Base-by-base conservation (phyloP, 257 asterid genomes). In the Agastache rugosa region DNA sequence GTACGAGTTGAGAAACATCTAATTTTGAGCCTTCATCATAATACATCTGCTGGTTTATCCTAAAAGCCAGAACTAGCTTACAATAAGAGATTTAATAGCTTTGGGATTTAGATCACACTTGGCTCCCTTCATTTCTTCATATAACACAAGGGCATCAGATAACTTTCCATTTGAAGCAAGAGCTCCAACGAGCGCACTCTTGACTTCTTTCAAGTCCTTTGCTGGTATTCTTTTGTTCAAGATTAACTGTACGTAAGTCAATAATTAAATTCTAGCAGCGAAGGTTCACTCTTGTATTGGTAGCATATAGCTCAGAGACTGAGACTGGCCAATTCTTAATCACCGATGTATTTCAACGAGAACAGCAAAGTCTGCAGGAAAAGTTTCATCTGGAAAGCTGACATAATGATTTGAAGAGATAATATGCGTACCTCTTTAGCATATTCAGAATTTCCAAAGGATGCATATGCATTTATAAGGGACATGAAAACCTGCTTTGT, bases 161-260 rank as follows among this genome's bases (percentile, higher is more conserved):
- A 88, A 48, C 79, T 87, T 85, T 60, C 96, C 97, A 17, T 89
- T 89, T 44, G 93, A 83, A 71, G 99, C 97, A 85, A 95, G 96
- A 75, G 98, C 97, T 12, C 89, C 86, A 67, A 90, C 82, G 56
- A 92, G 93, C 76, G 71, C 94, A 79, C 90, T 79, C 84, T 80
- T 90, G 72, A 92, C 71, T 69, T 85, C 94, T 78, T 83, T 88
- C 55, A 83, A 80, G 86, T 75, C 48, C 88, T 89, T 87, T 25
- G 50, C 83, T 22, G 84, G 88, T 73, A 92, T 69, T 70, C 68
- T 68, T 62, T 48, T 66, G 83, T 86, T 83, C 77, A 79, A 63
- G 71, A 81, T 63, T 72, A 93, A 83, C 98, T 92, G 90, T 67
- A 80, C 75, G 71, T 4, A 72, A 63, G 68, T 78, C 62, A 77